phyloP scores from a whole-genome alignment of 345 rosid genomes.

The Citrus hindsii region DNA sequence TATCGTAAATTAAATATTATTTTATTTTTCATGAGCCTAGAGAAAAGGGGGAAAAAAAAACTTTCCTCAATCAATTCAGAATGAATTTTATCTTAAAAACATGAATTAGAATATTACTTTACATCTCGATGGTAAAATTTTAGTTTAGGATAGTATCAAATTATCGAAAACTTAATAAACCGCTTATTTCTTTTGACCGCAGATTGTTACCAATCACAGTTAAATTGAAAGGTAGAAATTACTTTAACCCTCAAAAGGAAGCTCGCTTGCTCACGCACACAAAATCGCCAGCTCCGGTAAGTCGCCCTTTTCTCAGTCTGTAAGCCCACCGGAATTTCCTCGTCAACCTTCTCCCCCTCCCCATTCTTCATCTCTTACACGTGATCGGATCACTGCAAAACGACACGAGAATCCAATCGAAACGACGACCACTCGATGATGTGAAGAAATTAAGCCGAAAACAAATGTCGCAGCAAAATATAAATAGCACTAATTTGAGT shows the following conservation, averaged over 20 bases:
- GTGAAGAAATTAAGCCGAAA: background rate
- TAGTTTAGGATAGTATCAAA: too few relatives aligned
- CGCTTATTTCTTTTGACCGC: too few relatives aligned
- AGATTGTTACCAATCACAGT: too few relatives aligned
- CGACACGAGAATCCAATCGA: background rate
- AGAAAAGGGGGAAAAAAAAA: too few relatives aligned
- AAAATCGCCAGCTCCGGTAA: background rate
- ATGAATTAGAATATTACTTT: too few relatives aligned
- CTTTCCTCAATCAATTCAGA: too few relatives aligned
- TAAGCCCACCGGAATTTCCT: background rate
- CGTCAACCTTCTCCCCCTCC: background rate
- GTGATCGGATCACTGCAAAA: background rate
- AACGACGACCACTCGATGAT: background rate
- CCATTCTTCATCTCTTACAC: background rate
- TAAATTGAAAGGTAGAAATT: background rate
- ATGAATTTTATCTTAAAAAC: too few relatives aligned
- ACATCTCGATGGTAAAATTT: too few relatives aligned
- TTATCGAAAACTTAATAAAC: too few relatives aligned
- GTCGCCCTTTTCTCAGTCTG: background rate
- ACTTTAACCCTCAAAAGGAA: background rate
- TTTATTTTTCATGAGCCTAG: too few relatives aligned
- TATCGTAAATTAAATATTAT: too few relatives aligned
- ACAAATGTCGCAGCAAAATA: conserved; percentile 47
- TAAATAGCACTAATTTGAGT: conserved; percentile 21
- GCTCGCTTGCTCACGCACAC: background rate